Percentiles rank a stretch among this genome's conserved stretches.
Conservation (phyloP, 2,329 filamentous ascomycete species). For the Venturia oleaginea region DNA sequence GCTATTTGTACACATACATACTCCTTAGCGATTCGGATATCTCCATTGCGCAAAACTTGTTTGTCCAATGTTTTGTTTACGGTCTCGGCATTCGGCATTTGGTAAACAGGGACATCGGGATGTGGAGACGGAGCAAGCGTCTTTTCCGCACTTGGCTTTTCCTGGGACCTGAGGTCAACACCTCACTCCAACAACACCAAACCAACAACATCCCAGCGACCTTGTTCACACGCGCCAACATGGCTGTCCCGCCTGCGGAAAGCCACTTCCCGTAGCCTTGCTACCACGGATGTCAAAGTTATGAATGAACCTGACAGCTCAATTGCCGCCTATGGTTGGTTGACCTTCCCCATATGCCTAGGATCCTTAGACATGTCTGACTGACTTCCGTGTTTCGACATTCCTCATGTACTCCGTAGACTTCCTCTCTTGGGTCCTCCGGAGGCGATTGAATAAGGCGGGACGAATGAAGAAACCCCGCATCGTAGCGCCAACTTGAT, state of each 20-base stretch:
- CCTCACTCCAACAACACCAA: background rate
- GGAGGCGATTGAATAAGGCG: background rate
- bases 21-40: background rate
- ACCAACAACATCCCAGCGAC: background rate
- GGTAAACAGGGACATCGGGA: background rate
- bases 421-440: background rate
- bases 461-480: background rate
- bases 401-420: background rate
- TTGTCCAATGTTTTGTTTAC: background rate
- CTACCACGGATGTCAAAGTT: background rate
- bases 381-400: background rate
- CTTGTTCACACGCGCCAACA: background rate
- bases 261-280: background rate
- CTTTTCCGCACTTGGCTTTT: too few relatives aligned
- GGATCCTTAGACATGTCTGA: background rate
- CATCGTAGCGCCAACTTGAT: background rate
- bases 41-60: background rate
- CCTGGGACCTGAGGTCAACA: too few relatives aligned
- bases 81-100: background rate
- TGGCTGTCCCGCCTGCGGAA: too few relatives aligned
- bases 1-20: background rate
- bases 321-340: background rate
- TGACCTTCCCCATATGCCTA: background rate
- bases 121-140: too few relatives aligned
- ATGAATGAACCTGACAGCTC: background rate